These are phyloP conservation scores for Phytophthora parvispora DNA, from an alignment of 352 stramenopile genomes.

Conservation along the genomic window DNA sequence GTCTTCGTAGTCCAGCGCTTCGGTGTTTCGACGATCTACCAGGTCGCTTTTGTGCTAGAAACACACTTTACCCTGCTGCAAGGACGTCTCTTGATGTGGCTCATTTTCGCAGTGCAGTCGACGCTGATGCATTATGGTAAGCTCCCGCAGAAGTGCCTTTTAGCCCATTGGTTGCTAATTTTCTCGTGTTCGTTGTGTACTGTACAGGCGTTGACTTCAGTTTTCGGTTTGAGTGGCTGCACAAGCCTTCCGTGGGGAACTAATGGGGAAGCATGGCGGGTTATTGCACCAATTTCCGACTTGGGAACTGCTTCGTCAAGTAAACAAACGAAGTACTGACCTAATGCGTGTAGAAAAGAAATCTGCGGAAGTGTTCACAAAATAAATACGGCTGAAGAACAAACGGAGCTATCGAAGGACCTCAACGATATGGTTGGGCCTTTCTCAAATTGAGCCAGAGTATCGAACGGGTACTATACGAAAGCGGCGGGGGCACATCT, in stretches of 20 bases:
- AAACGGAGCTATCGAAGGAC: too few relatives aligned
- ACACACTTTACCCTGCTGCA: conserved; percentile 43
- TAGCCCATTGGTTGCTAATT: not conserved
- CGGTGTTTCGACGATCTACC: conserved; percentile 40
- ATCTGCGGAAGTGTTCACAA: too few relatives aligned
- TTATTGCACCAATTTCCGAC: not conserved
- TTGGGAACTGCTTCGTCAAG: too few relatives aligned
- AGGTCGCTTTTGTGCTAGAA: conserved; percentile 66
- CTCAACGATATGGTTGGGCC: too few relatives aligned
- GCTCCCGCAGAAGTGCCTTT: too few relatives aligned
- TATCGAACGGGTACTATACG: too few relatives aligned
- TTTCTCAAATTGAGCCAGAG: too few relatives aligned
- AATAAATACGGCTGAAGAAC: too few relatives aligned
- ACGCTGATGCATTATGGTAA: conserved; percentile 35
- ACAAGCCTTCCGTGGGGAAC: not conserved
- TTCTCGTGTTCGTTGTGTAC: not conserved
- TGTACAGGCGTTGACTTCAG: conserved; percentile 20
- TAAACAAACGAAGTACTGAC: too few relatives aligned
- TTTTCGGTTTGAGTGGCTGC: conserved; percentile 16
- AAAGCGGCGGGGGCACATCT: too few relatives aligned
- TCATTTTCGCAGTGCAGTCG: conserved; percentile 37
- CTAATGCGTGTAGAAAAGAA: too few relatives aligned
- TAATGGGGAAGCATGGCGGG: too few relatives aligned
- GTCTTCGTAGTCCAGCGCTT: conserved; percentile 35
- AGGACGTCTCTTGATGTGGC: conserved; percentile 45